Evolutionary conservation across 805 yeast species (phyloP).

Genomic region (Starmerella riodocensis): DNA sequence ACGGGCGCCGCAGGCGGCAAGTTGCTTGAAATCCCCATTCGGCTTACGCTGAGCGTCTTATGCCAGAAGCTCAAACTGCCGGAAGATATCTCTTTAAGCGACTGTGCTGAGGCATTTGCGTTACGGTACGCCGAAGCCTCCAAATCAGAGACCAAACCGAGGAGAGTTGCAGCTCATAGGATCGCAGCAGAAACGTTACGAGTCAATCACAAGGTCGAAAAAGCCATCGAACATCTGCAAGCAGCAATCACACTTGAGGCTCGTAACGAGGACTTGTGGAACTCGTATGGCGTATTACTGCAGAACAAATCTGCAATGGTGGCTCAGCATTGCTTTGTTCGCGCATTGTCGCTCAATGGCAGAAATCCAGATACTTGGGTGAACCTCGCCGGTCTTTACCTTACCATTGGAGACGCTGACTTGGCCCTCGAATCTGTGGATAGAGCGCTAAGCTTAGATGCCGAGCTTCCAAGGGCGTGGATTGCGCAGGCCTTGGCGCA

Average conservation of each 20-base stretch:
- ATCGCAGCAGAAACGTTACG: slow-evolving; percentile 52
- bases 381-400: slow-evolving; percentile 64
- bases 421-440: slow-evolving; percentile 61
- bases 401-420: slow-evolving; percentile 51
- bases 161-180: slow-evolving; percentile 35
- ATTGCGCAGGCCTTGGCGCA: slow-evolving; percentile 62
- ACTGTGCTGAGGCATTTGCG: slow-evolving; percentile 3
- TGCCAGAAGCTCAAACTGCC: neutral
- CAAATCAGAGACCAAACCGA: slow-evolving; percentile 20
- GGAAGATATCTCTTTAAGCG: neutral
- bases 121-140: slow-evolving; percentile 5
- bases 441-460: slow-evolving; percentile 69
- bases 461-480: slow-evolving; percentile 69
- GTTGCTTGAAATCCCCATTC: neutral
- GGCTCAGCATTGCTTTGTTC: slow-evolving; percentile 86
- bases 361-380: slow-evolving; percentile 63
- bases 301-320: slow-evolving; percentile 51
- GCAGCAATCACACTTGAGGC: slow-evolving; percentile 61
- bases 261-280: slow-evolving; percentile 64
- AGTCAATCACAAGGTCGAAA: slow-evolving; percentile 30
- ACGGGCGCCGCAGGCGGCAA: neutral
- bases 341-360: slow-evolving; percentile 58
- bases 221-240: slow-evolving; percentile 46
- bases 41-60: neutral
- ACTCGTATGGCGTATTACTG: slow-evolving; percentile 65